phyloP scores from a whole-genome alignment of 495 filamentous ascomycete genomes.

The Xylaria venustula region DNA sequence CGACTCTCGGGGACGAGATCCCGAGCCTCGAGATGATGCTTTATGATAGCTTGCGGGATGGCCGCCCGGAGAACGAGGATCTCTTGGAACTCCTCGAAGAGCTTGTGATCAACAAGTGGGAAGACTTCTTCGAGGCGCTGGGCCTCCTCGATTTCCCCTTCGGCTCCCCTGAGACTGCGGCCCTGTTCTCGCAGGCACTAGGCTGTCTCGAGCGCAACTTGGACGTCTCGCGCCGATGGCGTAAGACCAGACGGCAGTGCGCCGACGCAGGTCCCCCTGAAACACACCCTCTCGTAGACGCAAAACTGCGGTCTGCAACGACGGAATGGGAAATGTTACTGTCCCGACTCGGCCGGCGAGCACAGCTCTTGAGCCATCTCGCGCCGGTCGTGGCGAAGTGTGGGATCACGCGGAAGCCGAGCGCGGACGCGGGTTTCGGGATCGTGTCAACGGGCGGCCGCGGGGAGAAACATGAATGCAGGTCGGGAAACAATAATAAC shows the following conservation, averaged over 20 bases:
- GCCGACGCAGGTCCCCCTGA: neutral
- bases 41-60: conserved; percentile 18
- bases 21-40: conserved; percentile 26
- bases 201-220: conserved; percentile 36
- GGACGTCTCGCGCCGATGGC: conserved; percentile 3
- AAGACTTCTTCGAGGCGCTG: conserved; percentile 34
- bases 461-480: neutral
- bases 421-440: neutral
- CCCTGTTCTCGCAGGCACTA: conserved; percentile 28
- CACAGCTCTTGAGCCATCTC: conserved; percentile 19
- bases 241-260: neutral
- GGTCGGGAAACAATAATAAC: neutral
- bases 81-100: conserved; percentile 23
- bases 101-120: conserved; percentile 31
- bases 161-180: neutral
- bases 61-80: neutral
- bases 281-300: neutral
- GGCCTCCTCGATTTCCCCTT: conserved; percentile 5
- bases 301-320: neutral
- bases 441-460: neutral
- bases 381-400: neutral
- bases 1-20: conserved; percentile 7
- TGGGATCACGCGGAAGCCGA: neutral
- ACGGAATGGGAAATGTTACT: conserved; percentile 30
- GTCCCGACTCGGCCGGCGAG: conserved; percentile 24